Evolutionary conservation across 78 protist species (phyloP).

Genomic region (Dictyostelium purpureum): DNA sequence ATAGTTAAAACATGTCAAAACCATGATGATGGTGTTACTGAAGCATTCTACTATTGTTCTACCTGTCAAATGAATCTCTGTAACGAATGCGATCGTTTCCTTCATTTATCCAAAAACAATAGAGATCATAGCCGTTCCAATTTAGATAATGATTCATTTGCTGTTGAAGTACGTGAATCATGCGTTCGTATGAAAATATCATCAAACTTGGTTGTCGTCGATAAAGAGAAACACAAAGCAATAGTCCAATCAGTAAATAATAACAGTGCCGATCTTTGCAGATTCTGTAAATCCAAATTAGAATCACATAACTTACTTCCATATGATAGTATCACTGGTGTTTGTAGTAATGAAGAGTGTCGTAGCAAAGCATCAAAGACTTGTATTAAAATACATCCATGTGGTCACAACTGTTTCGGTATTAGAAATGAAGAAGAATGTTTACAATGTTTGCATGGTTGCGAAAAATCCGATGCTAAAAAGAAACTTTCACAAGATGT

Average conservation of each 20-base stretch:
- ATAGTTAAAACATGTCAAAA: slow-evolving; percentile 33
- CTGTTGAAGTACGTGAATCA: slow-evolving; percentile 45
- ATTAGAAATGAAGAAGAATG: slow-evolving; percentile 68
- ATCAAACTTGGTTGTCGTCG: slow-evolving; percentile 9
- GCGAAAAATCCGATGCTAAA: not conserved
- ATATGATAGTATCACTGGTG: slow-evolving; percentile 1
- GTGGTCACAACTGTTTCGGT: slow-evolving; percentile 86
- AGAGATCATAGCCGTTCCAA: slow-evolving; percentile 16
- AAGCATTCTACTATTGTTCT: slow-evolving; percentile 8
- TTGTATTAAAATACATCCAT: slow-evolving; percentile 58
- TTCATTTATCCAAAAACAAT: slow-evolving; percentile 20
- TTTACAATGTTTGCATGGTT: slow-evolving; percentile 84
- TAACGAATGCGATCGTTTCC: slow-evolving; percentile 46
- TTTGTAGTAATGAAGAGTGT: slow-evolving; percentile 61
- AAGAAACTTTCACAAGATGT: slow-evolving; percentile 54
- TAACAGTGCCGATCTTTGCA: not conserved
- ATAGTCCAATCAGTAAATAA: slow-evolving; percentile 33
- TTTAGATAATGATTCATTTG: slow-evolving; percentile 26
- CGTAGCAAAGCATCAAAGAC: not conserved
- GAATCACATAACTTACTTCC: slow-evolving; percentile 45
- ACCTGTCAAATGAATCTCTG: slow-evolving; percentile 42
- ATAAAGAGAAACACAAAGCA: slow-evolving; percentile 41
- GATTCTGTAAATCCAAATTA: slow-evolving; percentile 42
- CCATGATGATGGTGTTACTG: slow-evolving; percentile 43
- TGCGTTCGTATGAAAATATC: slow-evolving; percentile 53